These are phyloP conservation scores for Cocos nucifera DNA, from an alignment of 176 grass and related monocot species.

Conservation along the genomic window DNA sequence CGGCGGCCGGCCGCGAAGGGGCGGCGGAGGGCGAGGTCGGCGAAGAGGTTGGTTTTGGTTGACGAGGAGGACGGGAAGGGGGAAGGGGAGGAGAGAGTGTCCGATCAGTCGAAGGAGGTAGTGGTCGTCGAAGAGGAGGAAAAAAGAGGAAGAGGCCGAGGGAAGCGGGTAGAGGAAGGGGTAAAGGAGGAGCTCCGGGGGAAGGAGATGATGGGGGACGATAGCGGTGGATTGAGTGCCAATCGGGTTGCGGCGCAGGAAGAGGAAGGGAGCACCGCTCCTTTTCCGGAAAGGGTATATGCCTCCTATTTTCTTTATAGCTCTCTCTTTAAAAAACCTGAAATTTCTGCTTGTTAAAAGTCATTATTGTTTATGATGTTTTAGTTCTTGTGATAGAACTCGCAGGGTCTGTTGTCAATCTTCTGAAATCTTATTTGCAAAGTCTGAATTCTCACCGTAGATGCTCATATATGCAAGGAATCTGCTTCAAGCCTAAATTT, in stretches of 20 bases:
- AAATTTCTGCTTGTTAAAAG: no score
- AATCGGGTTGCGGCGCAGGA: conserved; percentile 13
- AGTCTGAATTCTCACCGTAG: no score
- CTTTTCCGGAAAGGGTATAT: conserved; percentile 15
- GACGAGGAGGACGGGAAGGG: background rate
- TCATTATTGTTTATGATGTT: no score
- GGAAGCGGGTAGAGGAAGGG: conserved; percentile 6
- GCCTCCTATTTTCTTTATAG: background rate
- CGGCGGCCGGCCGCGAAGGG: no score
- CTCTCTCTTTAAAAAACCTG: background rate
- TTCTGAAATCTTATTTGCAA: no score
- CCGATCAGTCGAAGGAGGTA: background rate
- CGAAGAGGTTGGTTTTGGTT: no score
- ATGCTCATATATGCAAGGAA: no score
- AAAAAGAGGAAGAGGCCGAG: background rate
- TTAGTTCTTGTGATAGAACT: no score
- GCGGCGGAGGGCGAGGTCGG: no score
- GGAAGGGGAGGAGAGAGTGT: background rate
- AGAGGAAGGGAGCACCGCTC: conserved; percentile 18
- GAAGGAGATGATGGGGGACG: conserved; percentile 8
- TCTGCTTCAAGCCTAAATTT: no score
- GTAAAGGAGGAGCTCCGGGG: background rate
- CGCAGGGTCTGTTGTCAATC: no score
- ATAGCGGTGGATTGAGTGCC: conserved; percentile 19
- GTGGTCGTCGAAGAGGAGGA: background rate